Conservation (phyloP, 192 early-diverging fungal species). For the Gorgonomyces haynaldii region DNA sequence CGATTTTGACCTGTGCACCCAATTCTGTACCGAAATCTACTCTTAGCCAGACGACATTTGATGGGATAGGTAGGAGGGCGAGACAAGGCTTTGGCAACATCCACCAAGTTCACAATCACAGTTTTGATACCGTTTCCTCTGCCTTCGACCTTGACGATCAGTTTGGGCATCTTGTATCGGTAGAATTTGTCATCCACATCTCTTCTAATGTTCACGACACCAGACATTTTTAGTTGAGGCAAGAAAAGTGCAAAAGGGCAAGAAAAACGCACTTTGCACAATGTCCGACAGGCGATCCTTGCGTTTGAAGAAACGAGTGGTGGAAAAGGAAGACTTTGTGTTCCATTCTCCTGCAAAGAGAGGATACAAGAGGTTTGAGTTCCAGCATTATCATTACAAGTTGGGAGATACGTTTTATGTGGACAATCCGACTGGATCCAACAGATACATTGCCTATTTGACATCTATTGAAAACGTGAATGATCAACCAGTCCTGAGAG, state of each 20-base stretch:
- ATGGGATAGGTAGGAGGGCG: slow-evolving; percentile 70
- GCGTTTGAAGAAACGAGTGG: no score
- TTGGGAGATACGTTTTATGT: not conserved
- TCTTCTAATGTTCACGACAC: slow-evolving; percentile 67
- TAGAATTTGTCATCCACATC: slow-evolving; percentile 90
- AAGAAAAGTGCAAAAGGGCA: no score
- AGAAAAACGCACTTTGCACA: no score
- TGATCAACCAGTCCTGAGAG: no score
- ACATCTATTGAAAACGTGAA: no score
- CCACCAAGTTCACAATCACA: slow-evolving; percentile 91
- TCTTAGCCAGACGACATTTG: slow-evolving; percentile 19
- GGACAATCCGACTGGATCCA: not conserved
- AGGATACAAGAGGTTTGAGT: not conserved
- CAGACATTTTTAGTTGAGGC: not conserved
- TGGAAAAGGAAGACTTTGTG: no score
- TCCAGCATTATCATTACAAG: not conserved
- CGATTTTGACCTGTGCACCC: slow-evolving; percentile 82
- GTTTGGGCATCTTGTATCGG: slow-evolving; percentile 97
- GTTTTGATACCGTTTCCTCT: slow-evolving; percentile 99
- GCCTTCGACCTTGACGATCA: slow-evolving; percentile 76
- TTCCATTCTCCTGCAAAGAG: not conserved
- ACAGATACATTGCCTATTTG: no score
- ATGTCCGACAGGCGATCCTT: no score
- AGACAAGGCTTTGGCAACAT: slow-evolving; percentile 77
- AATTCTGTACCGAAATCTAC: slow-evolving; percentile 89